phyloP scores from a whole-genome alignment of 2,329 filamentous ascomycete genomes.

The Talaromyces sp. region DNA sequence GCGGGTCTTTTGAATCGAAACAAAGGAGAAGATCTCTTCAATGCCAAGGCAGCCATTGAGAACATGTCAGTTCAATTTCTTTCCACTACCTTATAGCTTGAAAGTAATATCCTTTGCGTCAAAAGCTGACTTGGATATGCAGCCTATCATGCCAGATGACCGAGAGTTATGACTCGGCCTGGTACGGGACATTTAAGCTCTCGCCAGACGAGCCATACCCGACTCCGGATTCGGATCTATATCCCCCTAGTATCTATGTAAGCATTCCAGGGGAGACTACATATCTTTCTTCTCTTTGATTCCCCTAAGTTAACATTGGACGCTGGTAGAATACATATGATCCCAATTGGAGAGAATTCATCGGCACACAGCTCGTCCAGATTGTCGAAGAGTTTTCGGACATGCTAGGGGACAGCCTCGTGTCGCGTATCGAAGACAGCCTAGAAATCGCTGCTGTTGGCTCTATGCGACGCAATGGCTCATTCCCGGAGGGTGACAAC shows the following conservation, averaged over 20 bases:
- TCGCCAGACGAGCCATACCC: slow-evolving; percentile 11
- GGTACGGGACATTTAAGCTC: slow-evolving; percentile 8
- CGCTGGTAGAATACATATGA: slow-evolving; percentile 1
- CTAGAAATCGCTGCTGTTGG: slow-evolving; percentile 39
- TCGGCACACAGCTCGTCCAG: slow-evolving; percentile 5
- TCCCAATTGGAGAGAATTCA: slow-evolving; percentile 10
- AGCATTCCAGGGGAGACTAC: not conserved
- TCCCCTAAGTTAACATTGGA: not conserved
- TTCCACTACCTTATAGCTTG: not conserved
- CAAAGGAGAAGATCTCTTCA: not conserved
- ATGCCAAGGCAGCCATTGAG: slow-evolving; percentile 6
- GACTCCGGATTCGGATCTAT: slow-evolving; percentile 2
- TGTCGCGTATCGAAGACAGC: slow-evolving; percentile 36
- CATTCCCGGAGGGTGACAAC: slow-evolving; percentile 40
- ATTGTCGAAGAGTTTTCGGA: slow-evolving; percentile 12
- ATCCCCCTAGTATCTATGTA: slow-evolving; percentile 4
- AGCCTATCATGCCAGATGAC: slow-evolving; percentile 6
- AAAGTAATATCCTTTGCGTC: not conserved
- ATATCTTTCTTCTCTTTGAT: not conserved
- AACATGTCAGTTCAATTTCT: slow-evolving; percentile 3
- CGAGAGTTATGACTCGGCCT: not conserved
- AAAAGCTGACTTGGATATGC: not conserved
- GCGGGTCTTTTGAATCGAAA: slow-evolving; percentile 1
- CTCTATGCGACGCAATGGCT: slow-evolving; percentile 42
- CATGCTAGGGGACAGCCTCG: slow-evolving; percentile 22